Conservation (phyloP, 805 yeast species). For the Metschnikowia continentalis region DNA sequence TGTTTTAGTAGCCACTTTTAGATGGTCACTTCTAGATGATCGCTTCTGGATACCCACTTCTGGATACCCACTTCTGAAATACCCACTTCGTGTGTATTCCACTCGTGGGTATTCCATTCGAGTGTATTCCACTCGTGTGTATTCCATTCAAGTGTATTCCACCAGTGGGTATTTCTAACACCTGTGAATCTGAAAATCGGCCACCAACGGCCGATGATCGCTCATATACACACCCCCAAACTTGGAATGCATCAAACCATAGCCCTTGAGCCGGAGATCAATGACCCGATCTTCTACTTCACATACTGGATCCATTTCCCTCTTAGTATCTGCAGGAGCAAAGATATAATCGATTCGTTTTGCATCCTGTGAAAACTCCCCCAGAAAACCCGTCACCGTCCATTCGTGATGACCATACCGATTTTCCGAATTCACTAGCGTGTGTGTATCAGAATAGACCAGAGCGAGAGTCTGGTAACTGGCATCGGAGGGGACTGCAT, state of each 20-base stretch:
- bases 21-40: too few relatives aligned
- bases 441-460: constrained; percentile 18
- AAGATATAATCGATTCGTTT: constrained; percentile 33
- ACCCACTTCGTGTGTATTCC: too few relatives aligned
- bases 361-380: constrained; percentile 24
- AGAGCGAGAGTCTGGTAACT: constrained; percentile 15
- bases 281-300: constrained; percentile 10
- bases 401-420: constrained; percentile 28
- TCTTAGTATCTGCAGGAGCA: constrained; percentile 22
- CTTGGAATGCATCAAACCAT: constrained; percentile 32
- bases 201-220: constrained; percentile 35
- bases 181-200: constrained; percentile 18
- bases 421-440: constrained; percentile 20
- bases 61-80: too few relatives aligned
- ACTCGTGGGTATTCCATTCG: too few relatives aligned
- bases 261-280: constrained; percentile 20
- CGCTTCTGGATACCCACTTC: too few relatives aligned
- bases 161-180: not conserved
- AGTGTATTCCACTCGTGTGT: too few relatives aligned
- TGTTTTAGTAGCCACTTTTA: too few relatives aligned
- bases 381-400: constrained; percentile 32
- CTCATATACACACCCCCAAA: constrained; percentile 31
- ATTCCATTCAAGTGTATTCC: too few relatives aligned
- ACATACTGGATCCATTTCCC: constrained; percentile 16
- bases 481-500: constrained; percentile 22